Percentiles rank a stretch among this genome's conserved stretches.
phyloP scores from a whole-genome alignment of 805 yeast species.

The Metschnikowia noctiluminum region DNA sequence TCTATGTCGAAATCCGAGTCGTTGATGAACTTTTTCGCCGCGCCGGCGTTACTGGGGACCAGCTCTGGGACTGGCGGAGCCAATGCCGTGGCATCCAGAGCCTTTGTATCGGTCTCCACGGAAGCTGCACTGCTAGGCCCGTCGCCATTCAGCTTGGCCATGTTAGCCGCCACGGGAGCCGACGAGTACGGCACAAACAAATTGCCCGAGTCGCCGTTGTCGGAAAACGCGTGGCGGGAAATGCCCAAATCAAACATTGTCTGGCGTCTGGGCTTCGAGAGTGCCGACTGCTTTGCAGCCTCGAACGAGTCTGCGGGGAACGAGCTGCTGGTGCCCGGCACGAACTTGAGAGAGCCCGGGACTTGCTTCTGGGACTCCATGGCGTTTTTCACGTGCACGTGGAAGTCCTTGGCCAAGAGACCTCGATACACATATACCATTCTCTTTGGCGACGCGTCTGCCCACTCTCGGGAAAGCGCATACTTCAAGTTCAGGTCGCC shows the following conservation, averaged over 20 bases:
- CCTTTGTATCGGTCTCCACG: slow-evolving; percentile 6
- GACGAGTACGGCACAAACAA: slow-evolving; percentile 64
- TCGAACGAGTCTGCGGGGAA: slow-evolving; percentile 28
- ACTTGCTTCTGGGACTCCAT: slow-evolving; percentile 49
- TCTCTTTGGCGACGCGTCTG: slow-evolving; percentile 83
- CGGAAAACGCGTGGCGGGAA: slow-evolving; percentile 41
- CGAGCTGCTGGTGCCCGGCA: slow-evolving; percentile 1
- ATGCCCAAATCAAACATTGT: slow-evolving; percentile 53
- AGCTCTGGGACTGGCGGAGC: neutral
- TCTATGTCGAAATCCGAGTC: slow-evolving; percentile 47
- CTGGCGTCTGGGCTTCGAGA: slow-evolving; percentile 45
- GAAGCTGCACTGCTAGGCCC: neutral
- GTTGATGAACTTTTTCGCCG: slow-evolving; percentile 6
- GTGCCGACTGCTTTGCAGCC: slow-evolving; percentile 32
- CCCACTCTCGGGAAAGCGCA: slow-evolving; percentile 85
- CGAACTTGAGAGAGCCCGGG: neutral
- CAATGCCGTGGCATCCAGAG: neutral
- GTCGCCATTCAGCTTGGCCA: slow-evolving; percentile 2
- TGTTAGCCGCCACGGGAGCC: slow-evolving; percentile 75
- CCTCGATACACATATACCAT: slow-evolving; percentile 89
- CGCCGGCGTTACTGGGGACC: slow-evolving; percentile 3
- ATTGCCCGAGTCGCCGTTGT: slow-evolving; percentile 41
- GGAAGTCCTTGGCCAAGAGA: slow-evolving; percentile 68
- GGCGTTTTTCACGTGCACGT: slow-evolving; percentile 63
- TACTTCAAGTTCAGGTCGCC: slow-evolving; percentile 72